Percentiles rank a stretch among this genome's conserved stretches.
Conservation (phyloP, 805 yeast species). For the Wickerhamiella sergipiensis region DNA sequence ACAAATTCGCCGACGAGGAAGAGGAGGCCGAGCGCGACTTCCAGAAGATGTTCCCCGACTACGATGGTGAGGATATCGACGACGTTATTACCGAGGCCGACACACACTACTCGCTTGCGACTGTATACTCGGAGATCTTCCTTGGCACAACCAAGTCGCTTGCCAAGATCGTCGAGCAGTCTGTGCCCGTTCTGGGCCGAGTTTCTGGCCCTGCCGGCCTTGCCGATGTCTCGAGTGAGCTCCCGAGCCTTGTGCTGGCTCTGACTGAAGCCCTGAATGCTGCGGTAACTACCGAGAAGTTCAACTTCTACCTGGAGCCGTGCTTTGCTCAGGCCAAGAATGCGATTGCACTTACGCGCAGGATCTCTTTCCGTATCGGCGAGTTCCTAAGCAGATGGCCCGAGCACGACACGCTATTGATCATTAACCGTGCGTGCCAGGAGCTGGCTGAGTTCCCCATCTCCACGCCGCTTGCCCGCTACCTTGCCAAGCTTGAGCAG, state of each 20-base stretch:
- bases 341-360: conserved; percentile 39
- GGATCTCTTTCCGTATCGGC: conserved; percentile 32
- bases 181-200: background rate
- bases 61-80: conserved; percentile 21
- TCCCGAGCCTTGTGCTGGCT: conserved; percentile 12
- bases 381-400: conserved; percentile 65
- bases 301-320: conserved; percentile 53
- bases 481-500: conserved; percentile 74
- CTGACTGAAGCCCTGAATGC: background rate
- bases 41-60: conserved; percentile 72
- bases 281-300: conserved; percentile 25
- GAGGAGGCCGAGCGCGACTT: conserved; percentile 72
- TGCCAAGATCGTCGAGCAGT: background rate
- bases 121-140: conserved; percentile 2
- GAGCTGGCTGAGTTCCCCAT: conserved; percentile 56
- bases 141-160: background rate
- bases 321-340: conserved; percentile 44
- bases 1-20: conserved; percentile 48
- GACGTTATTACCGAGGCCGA: conserved; percentile 24
- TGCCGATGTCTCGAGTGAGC: background rate
- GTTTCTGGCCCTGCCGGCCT: background rate
- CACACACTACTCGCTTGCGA: conserved; percentile 35
- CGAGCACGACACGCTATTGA: conserved; percentile 80
- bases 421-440: conserved; percentile 44
- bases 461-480: conserved; percentile 59